phyloP scores from a whole-genome alignment of 140 eudicot species.

The Oenanthe javanica region DNA sequence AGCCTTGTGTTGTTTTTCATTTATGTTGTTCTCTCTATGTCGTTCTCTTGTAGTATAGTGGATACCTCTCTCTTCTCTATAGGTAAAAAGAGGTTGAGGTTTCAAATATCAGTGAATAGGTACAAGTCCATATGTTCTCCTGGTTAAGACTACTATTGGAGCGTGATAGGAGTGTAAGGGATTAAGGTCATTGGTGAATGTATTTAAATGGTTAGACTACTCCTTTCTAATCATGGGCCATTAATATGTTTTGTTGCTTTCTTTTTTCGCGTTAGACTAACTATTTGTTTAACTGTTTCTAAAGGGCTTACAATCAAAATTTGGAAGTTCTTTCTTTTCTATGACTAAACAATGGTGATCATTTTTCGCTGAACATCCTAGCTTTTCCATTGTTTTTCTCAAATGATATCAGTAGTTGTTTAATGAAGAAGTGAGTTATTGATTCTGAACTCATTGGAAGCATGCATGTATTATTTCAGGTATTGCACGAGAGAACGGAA shows the following conservation, averaged over 20 bases:
- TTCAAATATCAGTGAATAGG: no score
- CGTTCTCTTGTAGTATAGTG: neutral
- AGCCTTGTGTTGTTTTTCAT: neutral
- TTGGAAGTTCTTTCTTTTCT: neutral
- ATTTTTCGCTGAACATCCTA: neutral
- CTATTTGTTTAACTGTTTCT: neutral
- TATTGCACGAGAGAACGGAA: constrained; percentile 26
- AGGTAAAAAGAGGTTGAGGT: no score
- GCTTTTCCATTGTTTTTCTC: neutral
- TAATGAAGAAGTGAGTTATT: neutral
- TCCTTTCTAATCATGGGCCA: neutral
- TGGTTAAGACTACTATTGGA: neutral
- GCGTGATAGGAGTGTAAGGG: neutral
- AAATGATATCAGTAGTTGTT: neutral
- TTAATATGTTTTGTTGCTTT: neutral
- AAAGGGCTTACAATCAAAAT: neutral
- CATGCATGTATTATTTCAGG: constrained; percentile 11
- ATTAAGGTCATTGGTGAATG: neutral
- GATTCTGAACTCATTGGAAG: neutral
- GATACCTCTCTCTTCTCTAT: neutral
- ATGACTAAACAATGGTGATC: neutral
- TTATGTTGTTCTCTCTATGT: neutral
- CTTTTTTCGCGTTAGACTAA: neutral
- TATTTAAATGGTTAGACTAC: neutral
- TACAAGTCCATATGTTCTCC: neutral